Evolutionary conservation across 2,329 filamentous ascomycete genomes (phyloP).

Genomic region (Thelonectria rubi): DNA sequence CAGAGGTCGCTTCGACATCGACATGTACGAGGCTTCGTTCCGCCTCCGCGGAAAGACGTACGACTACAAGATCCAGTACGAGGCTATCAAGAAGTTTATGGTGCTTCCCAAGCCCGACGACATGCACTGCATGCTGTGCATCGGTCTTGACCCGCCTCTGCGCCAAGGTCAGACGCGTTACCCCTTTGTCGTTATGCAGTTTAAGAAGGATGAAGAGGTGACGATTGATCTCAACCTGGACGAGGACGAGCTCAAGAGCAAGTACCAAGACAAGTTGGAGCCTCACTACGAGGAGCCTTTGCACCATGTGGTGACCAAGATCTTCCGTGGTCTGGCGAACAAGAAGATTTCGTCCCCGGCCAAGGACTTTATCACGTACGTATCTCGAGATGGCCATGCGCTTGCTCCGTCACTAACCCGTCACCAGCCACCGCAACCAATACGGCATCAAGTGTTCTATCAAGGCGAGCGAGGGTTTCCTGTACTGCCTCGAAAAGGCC

Average conservation of each 20-base stretch:
- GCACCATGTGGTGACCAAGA: conserved; percentile 91
- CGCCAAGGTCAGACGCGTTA: conserved; percentile 98
- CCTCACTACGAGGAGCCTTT: conserved; percentile 93
- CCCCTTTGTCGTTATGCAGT: conserved; percentile 98
- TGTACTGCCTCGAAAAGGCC: conserved; percentile 97
- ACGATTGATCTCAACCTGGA: conserved; percentile 96
- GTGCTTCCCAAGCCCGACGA: conserved; percentile 98
- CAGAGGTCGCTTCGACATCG: conserved; percentile 98
- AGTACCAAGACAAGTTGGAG: conserved; percentile 90
- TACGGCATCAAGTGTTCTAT: conserved; percentile 99
- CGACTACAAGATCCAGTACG: conserved; percentile 99
- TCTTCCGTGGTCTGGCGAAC: conserved; percentile 92
- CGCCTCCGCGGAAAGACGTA: conserved; percentile 98
- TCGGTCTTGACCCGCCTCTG: conserved; percentile 92
- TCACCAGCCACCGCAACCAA: conserved; percentile 80
- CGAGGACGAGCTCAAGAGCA: conserved; percentile 81
- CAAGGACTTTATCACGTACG: conserved; percentile 86
- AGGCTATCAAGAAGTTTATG: conserved; percentile 98
- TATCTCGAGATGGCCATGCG: conserved; percentile 21
- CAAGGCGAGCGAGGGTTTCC: conserved; percentile 97
- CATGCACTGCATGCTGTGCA: conserved; percentile 91
- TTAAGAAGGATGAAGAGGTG: conserved; percentile 97
- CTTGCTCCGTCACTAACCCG: conserved; percentile 42
- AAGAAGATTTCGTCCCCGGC: conserved; percentile 96
- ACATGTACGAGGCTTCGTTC: conserved; percentile 99